Evolutionary conservation across 176 grass and related monocot species (phyloP), one percentile per base, ranked within the genome.

Genomic region (Zizania latifolia): DNA sequence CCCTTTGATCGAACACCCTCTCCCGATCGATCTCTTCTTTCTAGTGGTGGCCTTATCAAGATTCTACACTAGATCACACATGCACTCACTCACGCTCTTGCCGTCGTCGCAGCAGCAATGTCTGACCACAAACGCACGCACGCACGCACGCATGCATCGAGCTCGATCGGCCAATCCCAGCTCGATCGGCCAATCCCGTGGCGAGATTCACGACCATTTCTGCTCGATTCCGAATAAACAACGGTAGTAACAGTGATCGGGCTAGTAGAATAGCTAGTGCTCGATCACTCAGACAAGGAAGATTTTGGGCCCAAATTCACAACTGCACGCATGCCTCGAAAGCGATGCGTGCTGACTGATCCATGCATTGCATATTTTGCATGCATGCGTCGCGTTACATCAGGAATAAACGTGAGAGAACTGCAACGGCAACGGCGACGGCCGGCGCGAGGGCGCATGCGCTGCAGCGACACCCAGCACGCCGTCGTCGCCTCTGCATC

Each of bases 31-130:
- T 21, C 17, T 21, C 46, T 6, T 21, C 36, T n/a, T n/a, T 39
- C 22, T 77, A 72, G 85, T 83, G 85, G 67, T 73, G 85, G 79
- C 31, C 39, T 63, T 82, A 83, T 82, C 73, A 65, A 30, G 67
- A 68, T 22, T 53, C 7, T 45, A n/a, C 10, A 53, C 0, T 39
- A 45, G 28, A 63, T 87, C 79, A 50, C 39, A 48, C 58, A 40
- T 30, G 57, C 67, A 55, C 43, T 62, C 17, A 22, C 29, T 9
- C 24, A 5, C 21, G n/a, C 44, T 4, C 44, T 19, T 8, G 21
- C 23, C 4, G 4, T 35, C 4, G 14, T 55, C 26, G 45, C 68
- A 65, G 74, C 85, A 83, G 80, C 74, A 87, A 88, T 88, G 26
- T 83, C 43, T 74, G 85, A 88, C 85, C 79, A 54, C 63, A 26